phyloP scores from a whole-genome alignment of 2,329 filamentous ascomycete species.

The Sclerotinia nivalis region DNA sequence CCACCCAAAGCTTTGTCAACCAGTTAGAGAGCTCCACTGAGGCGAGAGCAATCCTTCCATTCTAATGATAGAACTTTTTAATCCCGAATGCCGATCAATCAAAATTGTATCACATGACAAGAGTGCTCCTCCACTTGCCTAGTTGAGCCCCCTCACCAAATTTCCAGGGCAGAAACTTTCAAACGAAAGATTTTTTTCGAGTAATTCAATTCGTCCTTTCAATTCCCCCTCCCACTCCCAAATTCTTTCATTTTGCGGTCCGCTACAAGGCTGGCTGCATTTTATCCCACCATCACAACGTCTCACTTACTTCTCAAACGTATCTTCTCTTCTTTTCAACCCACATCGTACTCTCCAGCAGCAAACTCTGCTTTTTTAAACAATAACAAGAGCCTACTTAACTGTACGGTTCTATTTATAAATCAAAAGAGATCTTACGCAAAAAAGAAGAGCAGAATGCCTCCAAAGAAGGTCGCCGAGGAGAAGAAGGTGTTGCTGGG shows the following conservation, averaged over 20 bases:
- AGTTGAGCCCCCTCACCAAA: not conserved
- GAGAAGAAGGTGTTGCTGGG: conserved; percentile 97
- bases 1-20: not conserved
- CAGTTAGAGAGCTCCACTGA: not conserved
- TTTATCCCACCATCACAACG: conserved; percentile 34
- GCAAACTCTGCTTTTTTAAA: conserved; percentile 49
- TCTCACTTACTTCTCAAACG: conserved; percentile 41
- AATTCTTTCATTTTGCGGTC: conserved; percentile 12
- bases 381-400: conserved; percentile 39
- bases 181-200: conserved; percentile 14
- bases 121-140: not conserved
- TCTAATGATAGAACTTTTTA: not conserved
- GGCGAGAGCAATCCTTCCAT: not conserved
- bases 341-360: conserved; percentile 54
- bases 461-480: conserved; percentile 88
- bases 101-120: not conserved
- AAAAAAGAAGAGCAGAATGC: conserved; percentile 61
- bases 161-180: conserved; percentile 6
- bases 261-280: conserved; percentile 31
- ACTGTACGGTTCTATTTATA: conserved; percentile 44
- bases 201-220: conserved; percentile 13
- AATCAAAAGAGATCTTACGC: conserved; percentile 58
- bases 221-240: not conserved
- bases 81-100: not conserved
- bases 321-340: conserved; percentile 51